Percentiles rank a stretch among this genome's conserved stretches.
These are phyloP conservation scores for Cercospora citrullina DNA, from an alignment of 2,329 filamentous ascomycete genomes.

Conservation along the genomic window DNA sequence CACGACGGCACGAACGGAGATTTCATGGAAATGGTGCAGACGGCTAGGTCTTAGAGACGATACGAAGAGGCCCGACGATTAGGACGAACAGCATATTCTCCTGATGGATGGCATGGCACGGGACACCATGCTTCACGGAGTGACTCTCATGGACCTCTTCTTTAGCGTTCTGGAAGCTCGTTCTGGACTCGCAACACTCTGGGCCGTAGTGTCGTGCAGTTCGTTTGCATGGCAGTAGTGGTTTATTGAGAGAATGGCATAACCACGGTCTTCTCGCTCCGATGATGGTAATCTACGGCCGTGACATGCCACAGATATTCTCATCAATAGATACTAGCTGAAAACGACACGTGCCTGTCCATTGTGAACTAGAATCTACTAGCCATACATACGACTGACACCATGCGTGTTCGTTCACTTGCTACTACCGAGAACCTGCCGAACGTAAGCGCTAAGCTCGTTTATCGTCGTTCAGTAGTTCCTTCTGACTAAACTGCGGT, in stretches of 20 bases:
- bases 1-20: background rate
- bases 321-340: background rate
- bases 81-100: background rate
- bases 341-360: background rate
- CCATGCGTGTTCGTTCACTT: background rate
- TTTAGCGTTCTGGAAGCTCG: background rate
- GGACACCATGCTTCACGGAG: background rate
- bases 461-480: background rate
- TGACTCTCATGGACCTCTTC: background rate
- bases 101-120: background rate
- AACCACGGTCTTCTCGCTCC: background rate
- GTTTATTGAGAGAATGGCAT: background rate
- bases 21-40: background rate
- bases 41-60: background rate
- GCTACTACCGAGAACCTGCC: background rate
- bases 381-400: background rate
- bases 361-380: background rate
- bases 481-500: background rate
- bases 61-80: background rate
- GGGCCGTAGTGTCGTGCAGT: background rate
- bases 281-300: background rate
- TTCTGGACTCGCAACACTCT: background rate
- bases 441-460: background rate
- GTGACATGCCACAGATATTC: background rate
- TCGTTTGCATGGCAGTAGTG: background rate